Percentiles rank a stretch among this genome's conserved stretches.
These are phyloP conservation scores for Chaetothyriales sp. DNA, from an alignment of 2,329 filamentous ascomycete genomes.

Conservation along the genomic window DNA sequence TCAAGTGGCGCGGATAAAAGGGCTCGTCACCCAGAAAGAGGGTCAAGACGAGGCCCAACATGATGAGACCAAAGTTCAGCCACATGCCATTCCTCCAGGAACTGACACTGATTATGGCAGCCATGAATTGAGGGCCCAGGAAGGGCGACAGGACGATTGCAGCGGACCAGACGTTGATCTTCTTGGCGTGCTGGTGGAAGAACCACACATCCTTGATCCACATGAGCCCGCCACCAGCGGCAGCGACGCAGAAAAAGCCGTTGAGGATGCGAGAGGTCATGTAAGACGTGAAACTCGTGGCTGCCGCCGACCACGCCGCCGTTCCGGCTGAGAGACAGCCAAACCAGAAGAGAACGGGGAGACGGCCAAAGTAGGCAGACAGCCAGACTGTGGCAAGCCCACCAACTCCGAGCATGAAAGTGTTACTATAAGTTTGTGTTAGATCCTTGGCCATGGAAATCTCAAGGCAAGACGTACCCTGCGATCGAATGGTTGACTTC, in stretches of 20 bases:
- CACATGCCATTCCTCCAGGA: slow-evolving; percentile 23
- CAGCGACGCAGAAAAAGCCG: slow-evolving; percentile 33
- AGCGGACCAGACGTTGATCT: slow-evolving; percentile 26
- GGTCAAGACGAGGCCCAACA: slow-evolving; percentile 16
- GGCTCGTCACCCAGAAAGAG: slow-evolving; percentile 19
- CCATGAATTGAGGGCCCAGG: slow-evolving; percentile 27
- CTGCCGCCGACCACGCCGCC: slow-evolving; percentile 29
- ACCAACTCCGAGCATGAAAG: slow-evolving; percentile 33
- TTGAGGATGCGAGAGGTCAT: slow-evolving; percentile 35
- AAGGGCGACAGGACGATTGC: slow-evolving; percentile 27
- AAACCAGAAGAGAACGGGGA: slow-evolving; percentile 28
- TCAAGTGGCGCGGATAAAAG: slow-evolving; percentile 18
- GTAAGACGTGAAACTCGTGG: slow-evolving; percentile 32
- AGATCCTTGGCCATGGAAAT: not conserved
- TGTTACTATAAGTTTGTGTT: slow-evolving; percentile 24
- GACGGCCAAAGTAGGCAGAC: slow-evolving; percentile 30
- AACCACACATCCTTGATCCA: slow-evolving; percentile 46
- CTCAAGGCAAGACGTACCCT: slow-evolving; percentile 10
- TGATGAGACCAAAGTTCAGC: slow-evolving; percentile 17
- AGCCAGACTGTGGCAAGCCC: slow-evolving; percentile 29
- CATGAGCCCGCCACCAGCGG: slow-evolving; percentile 29
- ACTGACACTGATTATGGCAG: slow-evolving; percentile 34
- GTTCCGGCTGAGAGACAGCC: slow-evolving; percentile 19
- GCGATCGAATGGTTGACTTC: slow-evolving; percentile 38
- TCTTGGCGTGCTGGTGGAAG: slow-evolving; percentile 37